Evolutionary conservation across 805 yeast species (phyloP).

Genomic region (Pichia manshurica): DNA sequence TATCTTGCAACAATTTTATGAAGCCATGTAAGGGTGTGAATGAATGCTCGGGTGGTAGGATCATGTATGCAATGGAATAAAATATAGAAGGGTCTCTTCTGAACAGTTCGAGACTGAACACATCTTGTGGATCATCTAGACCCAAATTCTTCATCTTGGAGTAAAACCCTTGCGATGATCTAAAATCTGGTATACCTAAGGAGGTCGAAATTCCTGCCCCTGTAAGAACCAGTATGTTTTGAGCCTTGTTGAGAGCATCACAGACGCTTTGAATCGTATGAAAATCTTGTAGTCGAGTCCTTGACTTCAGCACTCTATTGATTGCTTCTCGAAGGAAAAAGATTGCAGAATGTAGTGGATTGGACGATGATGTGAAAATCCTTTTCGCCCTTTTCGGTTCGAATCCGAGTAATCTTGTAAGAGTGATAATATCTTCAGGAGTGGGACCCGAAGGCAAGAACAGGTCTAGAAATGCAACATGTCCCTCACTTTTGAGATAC

Average conservation of each 20-base stretch:
- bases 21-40: conserved; percentile 80
- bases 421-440: conserved; percentile 48
- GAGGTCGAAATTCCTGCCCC: conserved; percentile 94
- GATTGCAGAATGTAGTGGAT: conserved; percentile 30
- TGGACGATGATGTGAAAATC: conserved; percentile 12
- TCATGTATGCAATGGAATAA: conserved; percentile 80
- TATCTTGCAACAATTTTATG: conserved; percentile 65
- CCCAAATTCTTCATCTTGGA: conserved; percentile 62
- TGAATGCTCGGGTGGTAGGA: conserved; percentile 63
- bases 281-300: conserved; percentile 50
- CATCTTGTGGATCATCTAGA: conserved; percentile 83
- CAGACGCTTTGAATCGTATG: conserved; percentile 55
- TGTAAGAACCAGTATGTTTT: conserved; percentile 66
- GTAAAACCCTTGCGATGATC: conserved; percentile 85
- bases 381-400: conserved; percentile 14
- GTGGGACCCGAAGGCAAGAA: conserved; percentile 54
- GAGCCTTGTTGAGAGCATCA: conserved; percentile 46
- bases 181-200: conserved; percentile 86
- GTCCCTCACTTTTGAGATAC: conserved; percentile 56
- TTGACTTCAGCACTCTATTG: conserved; percentile 50
- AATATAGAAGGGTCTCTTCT: conserved; percentile 71
- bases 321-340: conserved; percentile 58
- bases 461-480: conserved; percentile 47
- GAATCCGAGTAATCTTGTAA: conserved; percentile 62
- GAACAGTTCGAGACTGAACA: conserved; percentile 70